A percentile compares a stretch with the other conserved stretches of the same genome.
Evolutionary conservation across 2,329 filamentous ascomycete species (phyloP).

Genomic region (Penicillium hordei): DNA sequence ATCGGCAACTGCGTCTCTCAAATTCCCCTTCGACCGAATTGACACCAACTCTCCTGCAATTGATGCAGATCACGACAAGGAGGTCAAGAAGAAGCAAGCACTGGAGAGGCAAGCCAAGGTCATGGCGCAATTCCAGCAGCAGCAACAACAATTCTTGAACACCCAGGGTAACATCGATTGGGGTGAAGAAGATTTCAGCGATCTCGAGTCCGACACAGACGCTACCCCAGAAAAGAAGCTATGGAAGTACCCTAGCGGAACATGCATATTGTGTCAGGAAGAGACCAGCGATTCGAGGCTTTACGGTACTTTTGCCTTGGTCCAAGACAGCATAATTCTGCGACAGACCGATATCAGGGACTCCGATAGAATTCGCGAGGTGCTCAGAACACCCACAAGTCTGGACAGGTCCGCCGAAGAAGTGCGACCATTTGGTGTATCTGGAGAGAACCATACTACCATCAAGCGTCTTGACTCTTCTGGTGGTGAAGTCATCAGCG

Average conservation of each 20-base stretch:
- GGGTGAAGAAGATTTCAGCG: conserved; percentile 77
- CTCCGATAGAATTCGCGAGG: conserved; percentile 80
- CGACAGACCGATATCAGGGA: conserved; percentile 83
- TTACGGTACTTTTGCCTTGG: conserved; percentile 89
- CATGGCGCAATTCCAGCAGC: conserved; percentile 97
- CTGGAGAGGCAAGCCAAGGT: conserved; percentile 86
- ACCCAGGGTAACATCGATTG: conserved; percentile 86
- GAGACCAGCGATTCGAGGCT: conserved; percentile 85
- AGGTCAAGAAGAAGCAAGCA: conserved; percentile 86
- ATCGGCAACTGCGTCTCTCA: conserved; percentile 59
- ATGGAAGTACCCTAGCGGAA: conserved; percentile 89
- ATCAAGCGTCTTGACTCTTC: conserved; percentile 73
- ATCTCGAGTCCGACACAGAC: conserved; percentile 52
- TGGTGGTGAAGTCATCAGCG: conserved; percentile 69
- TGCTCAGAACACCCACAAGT: conserved; percentile 71
- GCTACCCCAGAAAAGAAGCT: conserved; percentile 65
- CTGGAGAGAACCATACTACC: conserved; percentile 76
- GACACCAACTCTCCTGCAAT: conserved; percentile 79
- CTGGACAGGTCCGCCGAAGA: conserved; percentile 82
- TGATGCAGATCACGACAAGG: conserved; percentile 59
- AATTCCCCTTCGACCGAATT: conserved; percentile 71
- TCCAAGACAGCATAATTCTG: conserved; percentile 81
- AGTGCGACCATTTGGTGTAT: conserved; percentile 85
- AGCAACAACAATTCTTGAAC: conserved; percentile 91
- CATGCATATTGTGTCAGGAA: conserved; percentile 95